Conservation (phyloP, 1,139 yeast genomes). For the Taiozyma sp. region DNA sequence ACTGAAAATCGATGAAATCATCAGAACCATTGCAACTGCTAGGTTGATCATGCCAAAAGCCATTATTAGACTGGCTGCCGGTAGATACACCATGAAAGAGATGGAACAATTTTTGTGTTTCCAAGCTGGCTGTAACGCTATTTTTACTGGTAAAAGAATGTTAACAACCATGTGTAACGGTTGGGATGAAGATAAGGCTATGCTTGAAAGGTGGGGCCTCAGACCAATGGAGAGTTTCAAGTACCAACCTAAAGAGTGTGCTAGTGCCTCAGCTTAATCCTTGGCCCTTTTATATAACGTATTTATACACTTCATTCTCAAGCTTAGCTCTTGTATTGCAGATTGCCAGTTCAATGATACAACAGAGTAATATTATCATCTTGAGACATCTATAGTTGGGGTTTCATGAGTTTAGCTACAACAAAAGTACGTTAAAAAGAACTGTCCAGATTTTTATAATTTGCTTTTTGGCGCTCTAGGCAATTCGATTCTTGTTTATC, state of each 20-base stretch:
- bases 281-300: background rate
- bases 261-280: background rate
- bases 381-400: too few relatives aligned
- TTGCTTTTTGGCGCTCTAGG: too few relatives aligned
- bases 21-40: conserved; percentile 73
- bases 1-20: conserved; percentile 54
- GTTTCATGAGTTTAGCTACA: too few relatives aligned
- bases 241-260: conserved; percentile 8
- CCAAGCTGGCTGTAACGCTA: conserved; percentile 77
- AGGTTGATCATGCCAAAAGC: conserved; percentile 69
- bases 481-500: too few relatives aligned
- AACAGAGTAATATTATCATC: too few relatives aligned
- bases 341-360: conserved; percentile 35
- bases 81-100: conserved; percentile 78
- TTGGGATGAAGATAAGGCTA: conserved; percentile 74
- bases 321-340: conserved; percentile 24
- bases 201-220: conserved; percentile 70
- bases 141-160: conserved; percentile 80
- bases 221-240: conserved; percentile 59
- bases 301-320: background rate
- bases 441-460: too few relatives aligned
- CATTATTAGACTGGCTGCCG: conserved; percentile 74
- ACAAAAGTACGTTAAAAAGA: too few relatives aligned
- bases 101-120: conserved; percentile 72
- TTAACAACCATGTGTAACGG: conserved; percentile 80